Percentiles rank a stretch among this genome's conserved stretches.
These are phyloP conservation scores for Cystobasidium ongulense DNA, from an alignment of 768 basidiomycete genomes.

Conservation along the genomic window DNA sequence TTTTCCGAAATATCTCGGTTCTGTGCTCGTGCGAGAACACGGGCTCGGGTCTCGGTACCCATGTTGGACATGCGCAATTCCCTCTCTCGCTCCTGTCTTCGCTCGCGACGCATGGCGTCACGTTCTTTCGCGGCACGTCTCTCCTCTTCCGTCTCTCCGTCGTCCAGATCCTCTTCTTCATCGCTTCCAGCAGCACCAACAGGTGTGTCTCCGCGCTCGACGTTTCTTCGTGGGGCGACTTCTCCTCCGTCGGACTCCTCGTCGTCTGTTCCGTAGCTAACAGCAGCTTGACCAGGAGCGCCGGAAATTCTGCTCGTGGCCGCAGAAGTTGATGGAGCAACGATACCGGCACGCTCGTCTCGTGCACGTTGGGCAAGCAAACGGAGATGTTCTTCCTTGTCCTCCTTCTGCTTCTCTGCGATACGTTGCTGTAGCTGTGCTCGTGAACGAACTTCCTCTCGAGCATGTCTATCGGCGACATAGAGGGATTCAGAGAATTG, in stretches of 20 bases:
- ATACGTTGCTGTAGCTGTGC: conserved; percentile 96
- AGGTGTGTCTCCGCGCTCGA: neutral
- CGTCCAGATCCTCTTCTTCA: conserved; percentile 43
- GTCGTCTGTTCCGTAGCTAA: conserved; percentile 77
- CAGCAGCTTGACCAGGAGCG: conserved; percentile 66
- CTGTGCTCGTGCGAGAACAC: conserved; percentile 85
- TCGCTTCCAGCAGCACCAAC: conserved; percentile 1
- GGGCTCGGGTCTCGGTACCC: conserved; percentile 92
- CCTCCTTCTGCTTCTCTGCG: conserved; percentile 95
- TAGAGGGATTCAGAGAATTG: conserved; percentile 95
- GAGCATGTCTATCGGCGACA: conserved; percentile 90
- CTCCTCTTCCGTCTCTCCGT: conserved; percentile 47
- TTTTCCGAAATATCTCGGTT: conserved; percentile 99
- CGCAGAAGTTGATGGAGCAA: conserved; percentile 44
- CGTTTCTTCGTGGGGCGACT: neutral
- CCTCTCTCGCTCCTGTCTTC: conserved; percentile 84
- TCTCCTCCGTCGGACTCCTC: conserved; percentile 52
- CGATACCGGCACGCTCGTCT: conserved; percentile 78
- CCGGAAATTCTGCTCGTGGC: conserved; percentile 53
- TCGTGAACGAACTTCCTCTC: conserved; percentile 94
- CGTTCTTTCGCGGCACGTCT: conserved; percentile 69
- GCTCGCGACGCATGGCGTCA: conserved; percentile 83
- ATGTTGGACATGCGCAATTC: conserved; percentile 99
- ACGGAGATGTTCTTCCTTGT: conserved; percentile 91
- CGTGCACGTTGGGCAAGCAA: conserved; percentile 88